These are phyloP conservation scores for Suhomyces wounanorum DNA, from an alignment of 1,139 yeast species.

Conservation along the genomic window DNA sequence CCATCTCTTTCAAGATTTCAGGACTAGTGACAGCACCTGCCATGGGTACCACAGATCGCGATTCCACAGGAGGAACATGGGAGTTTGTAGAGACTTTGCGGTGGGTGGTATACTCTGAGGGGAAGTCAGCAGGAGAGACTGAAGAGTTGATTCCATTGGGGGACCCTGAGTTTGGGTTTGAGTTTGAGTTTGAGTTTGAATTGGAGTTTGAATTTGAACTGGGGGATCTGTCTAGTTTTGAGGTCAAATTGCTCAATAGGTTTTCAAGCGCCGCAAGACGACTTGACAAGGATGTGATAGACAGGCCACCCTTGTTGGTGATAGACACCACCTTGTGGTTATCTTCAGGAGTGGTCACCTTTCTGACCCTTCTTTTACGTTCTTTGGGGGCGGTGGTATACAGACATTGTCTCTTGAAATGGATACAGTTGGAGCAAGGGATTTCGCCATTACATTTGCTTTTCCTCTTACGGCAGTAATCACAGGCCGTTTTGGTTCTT, in stretches of 20 bases:
- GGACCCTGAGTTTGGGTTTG: background rate
- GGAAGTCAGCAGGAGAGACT: background rate
- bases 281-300: conserved; percentile 12
- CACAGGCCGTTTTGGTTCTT: conserved; percentile 28
- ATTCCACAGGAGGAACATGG: background rate
- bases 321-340: conserved; percentile 1
- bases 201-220: background rate
- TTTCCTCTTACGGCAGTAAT: conserved; percentile 27
- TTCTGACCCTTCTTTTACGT: conserved; percentile 17
- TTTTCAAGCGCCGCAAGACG: conserved; percentile 17
- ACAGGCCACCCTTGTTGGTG: background rate
- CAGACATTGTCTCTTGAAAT: conserved; percentile 16
- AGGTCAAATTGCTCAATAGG: conserved; percentile 12
- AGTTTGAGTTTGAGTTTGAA: background rate
- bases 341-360: conserved; percentile 4
- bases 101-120: background rate
- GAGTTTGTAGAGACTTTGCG: background rate
- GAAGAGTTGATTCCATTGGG: no score
- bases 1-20: conserved; percentile 2
- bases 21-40: conserved; percentile 4
- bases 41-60: background rate
- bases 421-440: conserved; percentile 26
- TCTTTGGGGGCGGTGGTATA: conserved; percentile 21
- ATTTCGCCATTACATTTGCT: conserved; percentile 27
- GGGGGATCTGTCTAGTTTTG: conserved; percentile 8